Conservation (phyloP, 2,329 filamentous ascomycete genomes). For the Gaeumannomyces tritici region DNA sequence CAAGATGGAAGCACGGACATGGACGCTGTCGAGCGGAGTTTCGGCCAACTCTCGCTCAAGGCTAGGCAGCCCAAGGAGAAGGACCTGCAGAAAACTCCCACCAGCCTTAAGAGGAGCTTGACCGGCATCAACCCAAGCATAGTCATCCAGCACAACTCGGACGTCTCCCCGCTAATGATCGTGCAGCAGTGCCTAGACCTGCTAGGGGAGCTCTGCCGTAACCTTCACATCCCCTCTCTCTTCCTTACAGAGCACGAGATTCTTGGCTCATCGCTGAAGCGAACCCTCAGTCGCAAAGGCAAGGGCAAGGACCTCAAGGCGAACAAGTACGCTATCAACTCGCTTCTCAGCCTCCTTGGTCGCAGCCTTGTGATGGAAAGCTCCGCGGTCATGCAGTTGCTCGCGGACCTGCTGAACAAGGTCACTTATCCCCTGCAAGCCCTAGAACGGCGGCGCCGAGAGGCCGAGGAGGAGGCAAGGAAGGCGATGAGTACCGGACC, state of each 20-base stretch:
- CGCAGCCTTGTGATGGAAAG: conserved; percentile 96
- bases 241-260: conserved; percentile 90
- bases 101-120: conserved; percentile 34
- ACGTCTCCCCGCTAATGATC: conserved; percentile 88
- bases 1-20: conserved; percentile 94
- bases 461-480: conserved; percentile 47
- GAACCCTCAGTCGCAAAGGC: conserved; percentile 68
- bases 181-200: conserved; percentile 91
- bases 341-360: conserved; percentile 77
- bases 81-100: conserved; percentile 54
- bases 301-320: conserved; percentile 80
- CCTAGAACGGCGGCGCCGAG: conserved; percentile 74
- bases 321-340: conserved; percentile 85
- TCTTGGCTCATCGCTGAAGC: conserved; percentile 65
- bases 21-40: conserved; percentile 88
- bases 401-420: conserved; percentile 77
- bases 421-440: conserved; percentile 80
- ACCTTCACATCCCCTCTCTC: conserved; percentile 78
- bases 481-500: conserved; percentile 22
- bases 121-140: conserved; percentile 41
- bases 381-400: conserved; percentile 89
- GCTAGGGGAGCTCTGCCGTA: conserved; percentile 74
- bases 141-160: conserved; percentile 55
- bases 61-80: conserved; percentile 71
- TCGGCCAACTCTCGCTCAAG: conserved; percentile 82